Base-by-base conservation (phyloP, 140 eudicot genomes). In the Bidens hawaiensis region DNA sequence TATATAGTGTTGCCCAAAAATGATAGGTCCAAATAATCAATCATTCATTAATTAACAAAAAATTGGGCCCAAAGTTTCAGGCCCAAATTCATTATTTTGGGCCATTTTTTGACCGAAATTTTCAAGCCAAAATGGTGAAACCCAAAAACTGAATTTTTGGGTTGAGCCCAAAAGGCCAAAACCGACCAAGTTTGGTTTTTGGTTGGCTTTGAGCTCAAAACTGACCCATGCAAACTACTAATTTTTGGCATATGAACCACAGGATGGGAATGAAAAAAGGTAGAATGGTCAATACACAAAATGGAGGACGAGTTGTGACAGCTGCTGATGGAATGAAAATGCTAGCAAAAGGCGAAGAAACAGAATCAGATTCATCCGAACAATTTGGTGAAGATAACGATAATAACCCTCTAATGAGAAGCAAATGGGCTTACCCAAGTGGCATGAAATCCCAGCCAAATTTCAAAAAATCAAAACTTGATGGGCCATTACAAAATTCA, bases 301-400 rank as follows among this genome's bases (percentile, higher is more conserved):
- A 80, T 54, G 91, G 84, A 61, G 82, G 81, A 65, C 69, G 78
- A 36, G 78, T 76, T 40, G 75, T 58, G 52, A 62, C 61, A 2
- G 72, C 87, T 56, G 68, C 68, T 17, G 79, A 79, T 68, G 90
- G 81, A 42, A 64, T 62, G 56, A 67, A 76, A 65, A 57, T 60
- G 70, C 76, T 81, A 52, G 60, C 59, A 22, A 84, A 76, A 61
- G 78, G 78, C 28, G 99, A 85, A 54, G 96, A 93, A 51, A 93
- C 99, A 17, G 96, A 88, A 45, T 93, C 99, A 3, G 96, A 80
- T 78, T 91, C 98, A 34, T 91, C 96, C 6, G 84, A 71, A 48
- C 89, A 81, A 58, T 51, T 71, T 67, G 84, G 73, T 48, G 91
- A 78, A 5, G 91, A 77, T 46, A 95, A 82, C 10, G 96, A 82